Percentiles rank a stretch among this genome's conserved stretches.
Conservation (phyloP, 2,329 filamentous ascomycete genomes). For the Phialemonium atrogriseum region DNA sequence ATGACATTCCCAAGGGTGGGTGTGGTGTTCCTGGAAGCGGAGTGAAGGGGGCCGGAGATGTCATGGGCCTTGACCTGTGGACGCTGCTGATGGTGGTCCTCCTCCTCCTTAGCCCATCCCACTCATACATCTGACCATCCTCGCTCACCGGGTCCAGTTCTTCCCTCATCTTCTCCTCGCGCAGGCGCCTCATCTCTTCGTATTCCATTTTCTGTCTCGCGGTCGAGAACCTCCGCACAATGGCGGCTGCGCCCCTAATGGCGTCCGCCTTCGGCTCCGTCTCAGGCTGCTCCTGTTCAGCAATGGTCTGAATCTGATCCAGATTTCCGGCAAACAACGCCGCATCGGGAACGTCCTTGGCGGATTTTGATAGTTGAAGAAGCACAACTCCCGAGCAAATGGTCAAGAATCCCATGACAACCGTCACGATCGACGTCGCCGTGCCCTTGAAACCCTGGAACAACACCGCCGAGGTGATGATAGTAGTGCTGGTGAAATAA, state of each 20-base stretch:
- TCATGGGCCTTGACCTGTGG: slow-evolving; percentile 25
- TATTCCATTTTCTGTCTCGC: slow-evolving; percentile 70
- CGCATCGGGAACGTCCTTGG: slow-evolving; percentile 91
- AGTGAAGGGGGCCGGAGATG: slow-evolving; percentile 24
- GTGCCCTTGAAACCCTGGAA: slow-evolving; percentile 93
- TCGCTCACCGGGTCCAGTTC: slow-evolving; percentile 68
- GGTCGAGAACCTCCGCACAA: slow-evolving; percentile 73
- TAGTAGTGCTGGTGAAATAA: slow-evolving; percentile 93
- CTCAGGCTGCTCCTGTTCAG: slow-evolving; percentile 92
- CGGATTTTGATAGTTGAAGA: slow-evolving; percentile 92
- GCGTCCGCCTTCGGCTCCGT: slow-evolving; percentile 94
- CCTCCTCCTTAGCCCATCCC: slow-evolving; percentile 77
- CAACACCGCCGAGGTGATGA: slow-evolving; percentile 84
- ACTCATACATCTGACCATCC: slow-evolving; percentile 68
- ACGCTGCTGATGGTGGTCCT: slow-evolving; percentile 40
- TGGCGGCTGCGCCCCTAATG: slow-evolving; percentile 82
- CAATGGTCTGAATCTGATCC: slow-evolving; percentile 91
- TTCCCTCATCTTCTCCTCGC: slow-evolving; percentile 67
- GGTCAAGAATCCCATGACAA: slow-evolving; percentile 86
- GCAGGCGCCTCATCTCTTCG: slow-evolving; percentile 69
- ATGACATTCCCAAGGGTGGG: slow-evolving; percentile 81
- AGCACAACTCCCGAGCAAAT: slow-evolving; percentile 92
- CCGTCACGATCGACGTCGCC: slow-evolving; percentile 69
- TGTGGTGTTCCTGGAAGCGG: slow-evolving; percentile 38
- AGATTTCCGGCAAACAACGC: slow-evolving; percentile 89